Conservation (phyloP, 768 basidiomycete species). For the Strobilomyces confusus region DNA sequence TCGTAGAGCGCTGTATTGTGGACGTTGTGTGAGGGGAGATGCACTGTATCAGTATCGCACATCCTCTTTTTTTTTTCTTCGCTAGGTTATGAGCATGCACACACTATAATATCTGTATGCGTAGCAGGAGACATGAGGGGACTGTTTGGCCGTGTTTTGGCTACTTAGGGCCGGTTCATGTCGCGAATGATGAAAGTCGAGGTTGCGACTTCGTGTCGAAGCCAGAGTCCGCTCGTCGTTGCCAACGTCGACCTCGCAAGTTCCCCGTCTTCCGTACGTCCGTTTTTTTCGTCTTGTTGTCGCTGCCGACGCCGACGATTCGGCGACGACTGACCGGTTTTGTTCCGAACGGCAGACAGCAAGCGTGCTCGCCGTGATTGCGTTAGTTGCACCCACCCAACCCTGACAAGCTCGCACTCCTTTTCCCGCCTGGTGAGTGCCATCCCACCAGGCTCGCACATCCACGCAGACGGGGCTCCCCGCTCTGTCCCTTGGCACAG, state of each 20-base stretch:
- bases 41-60: conserved; percentile 33
- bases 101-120: conserved; percentile 26
- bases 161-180: conserved; percentile 33
- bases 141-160: conserved; percentile 29
- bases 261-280: conserved; percentile 18
- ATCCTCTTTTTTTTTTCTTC: conserved; percentile 1
- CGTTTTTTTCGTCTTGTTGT: conserved; percentile 1
- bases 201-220: conserved; percentile 26
- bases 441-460: too few species aligned
- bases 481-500: conserved; percentile 20
- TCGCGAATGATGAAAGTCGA: conserved; percentile 19
- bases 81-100: conserved; percentile 23
- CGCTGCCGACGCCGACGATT: neutral
- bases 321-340: conserved; percentile 19
- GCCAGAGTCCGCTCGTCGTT: conserved; percentile 30
- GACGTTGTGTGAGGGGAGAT: conserved; percentile 17
- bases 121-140: conserved; percentile 2
- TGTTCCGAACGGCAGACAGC: conserved; percentile 19
- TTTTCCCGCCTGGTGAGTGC: conserved; percentile 23
- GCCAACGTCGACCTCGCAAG: conserved; percentile 24
- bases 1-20: conserved; percentile 24
- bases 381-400: conserved; percentile 19
- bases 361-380: conserved; percentile 29
- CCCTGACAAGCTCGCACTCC: conserved; percentile 19
- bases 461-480: conserved; percentile 2